Evolutionary conservation across 805 yeast genomes (phyloP).

Genomic region (Yarrowia keelungensis): DNA sequence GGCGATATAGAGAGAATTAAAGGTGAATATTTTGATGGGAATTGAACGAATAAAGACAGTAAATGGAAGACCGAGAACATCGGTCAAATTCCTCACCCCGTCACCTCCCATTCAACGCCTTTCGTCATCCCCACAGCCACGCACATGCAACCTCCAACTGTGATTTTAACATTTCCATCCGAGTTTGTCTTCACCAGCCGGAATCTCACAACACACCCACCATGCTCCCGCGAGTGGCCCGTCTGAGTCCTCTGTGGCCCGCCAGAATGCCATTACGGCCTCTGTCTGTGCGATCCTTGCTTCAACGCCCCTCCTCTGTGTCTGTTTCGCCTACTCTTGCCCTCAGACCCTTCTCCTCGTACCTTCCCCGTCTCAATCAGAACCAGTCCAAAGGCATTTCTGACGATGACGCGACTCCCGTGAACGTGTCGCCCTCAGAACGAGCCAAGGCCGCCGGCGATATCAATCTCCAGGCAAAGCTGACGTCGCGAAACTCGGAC

Average conservation of each 20-base stretch:
- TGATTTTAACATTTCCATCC: constrained; percentile 24
- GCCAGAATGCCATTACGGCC: constrained; percentile 21
- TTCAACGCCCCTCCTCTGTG: constrained; percentile 10
- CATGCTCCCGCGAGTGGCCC: constrained; percentile 36
- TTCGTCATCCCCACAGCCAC: too few relatives aligned
- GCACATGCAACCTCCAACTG: too few relatives aligned
- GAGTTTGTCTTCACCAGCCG: background rate
- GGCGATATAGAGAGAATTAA: too few relatives aligned
- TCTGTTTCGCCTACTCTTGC: background rate
- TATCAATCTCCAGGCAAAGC: constrained; percentile 49
- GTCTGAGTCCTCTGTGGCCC: constrained; percentile 36
- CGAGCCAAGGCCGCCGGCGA: constrained; percentile 47
- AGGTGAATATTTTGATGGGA: too few relatives aligned
- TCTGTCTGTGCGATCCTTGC: constrained; percentile 3
- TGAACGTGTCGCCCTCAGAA: constrained; percentile 45
- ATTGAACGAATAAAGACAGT: too few relatives aligned
- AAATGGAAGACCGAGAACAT: too few relatives aligned
- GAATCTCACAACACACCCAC: constrained; percentile 17
- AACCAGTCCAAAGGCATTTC: constrained; percentile 6
- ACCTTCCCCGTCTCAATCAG: constrained; percentile 13
- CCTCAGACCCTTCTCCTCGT: constrained; percentile 18
- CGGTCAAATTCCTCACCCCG: too few relatives aligned
- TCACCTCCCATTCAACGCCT: too few relatives aligned
- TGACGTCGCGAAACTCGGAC: constrained; percentile 42
- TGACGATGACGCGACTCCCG: constrained; percentile 38